Evolutionary conservation across 768 basidiomycete species (phyloP).

Genomic region (Hortiboletus flavorubellus): DNA sequence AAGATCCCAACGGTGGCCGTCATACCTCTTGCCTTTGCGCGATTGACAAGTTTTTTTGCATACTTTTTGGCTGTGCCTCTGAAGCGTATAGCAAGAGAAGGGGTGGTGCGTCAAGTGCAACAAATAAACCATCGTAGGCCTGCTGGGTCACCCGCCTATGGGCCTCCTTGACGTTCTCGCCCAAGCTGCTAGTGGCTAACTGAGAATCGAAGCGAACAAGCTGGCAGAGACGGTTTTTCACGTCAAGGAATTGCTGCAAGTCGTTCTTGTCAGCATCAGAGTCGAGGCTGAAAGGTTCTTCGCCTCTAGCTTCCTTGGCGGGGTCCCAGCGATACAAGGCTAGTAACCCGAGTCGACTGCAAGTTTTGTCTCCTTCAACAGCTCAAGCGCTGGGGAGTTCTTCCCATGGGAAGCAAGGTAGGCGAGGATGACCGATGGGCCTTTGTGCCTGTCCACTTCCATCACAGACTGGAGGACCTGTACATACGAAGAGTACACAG

Average conservation of each 20-base stretch:
- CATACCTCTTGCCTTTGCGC: slow-evolving; percentile 86
- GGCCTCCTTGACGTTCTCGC: slow-evolving; percentile 80
- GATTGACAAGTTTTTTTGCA: slow-evolving; percentile 79
- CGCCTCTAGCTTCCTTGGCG: slow-evolving; percentile 64
- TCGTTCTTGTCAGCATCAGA: slow-evolving; percentile 94
- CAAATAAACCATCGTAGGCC: slow-evolving; percentile 80
- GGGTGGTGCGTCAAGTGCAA: slow-evolving; percentile 84
- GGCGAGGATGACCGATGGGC: slow-evolving; percentile 89
- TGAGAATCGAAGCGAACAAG: slow-evolving; percentile 78
- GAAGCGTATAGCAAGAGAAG: slow-evolving; percentile 90
- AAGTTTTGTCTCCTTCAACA: slow-evolving; percentile 97
- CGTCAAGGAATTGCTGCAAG: slow-evolving; percentile 88
- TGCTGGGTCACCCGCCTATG: slow-evolving; percentile 77
- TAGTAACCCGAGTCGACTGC: slow-evolving; percentile 96
- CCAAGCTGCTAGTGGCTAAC: slow-evolving; percentile 74
- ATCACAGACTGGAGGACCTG: slow-evolving; percentile 89
- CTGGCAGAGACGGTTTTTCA: slow-evolving; percentile 95
- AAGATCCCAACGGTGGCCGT: slow-evolving; percentile 67
- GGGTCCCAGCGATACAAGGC: slow-evolving; percentile 99
- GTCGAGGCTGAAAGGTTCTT: slow-evolving; percentile 90
- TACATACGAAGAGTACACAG: slow-evolving; percentile 92
- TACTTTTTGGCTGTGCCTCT: slow-evolving; percentile 97
- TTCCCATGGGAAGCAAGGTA: slow-evolving; percentile 89
- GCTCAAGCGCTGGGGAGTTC: slow-evolving; percentile 71
- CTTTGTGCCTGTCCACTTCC: slow-evolving; percentile 87